Conservation (phyloP, 768 basidiomycete genomes). For the Xerocomus brunneocitrinus region DNA sequence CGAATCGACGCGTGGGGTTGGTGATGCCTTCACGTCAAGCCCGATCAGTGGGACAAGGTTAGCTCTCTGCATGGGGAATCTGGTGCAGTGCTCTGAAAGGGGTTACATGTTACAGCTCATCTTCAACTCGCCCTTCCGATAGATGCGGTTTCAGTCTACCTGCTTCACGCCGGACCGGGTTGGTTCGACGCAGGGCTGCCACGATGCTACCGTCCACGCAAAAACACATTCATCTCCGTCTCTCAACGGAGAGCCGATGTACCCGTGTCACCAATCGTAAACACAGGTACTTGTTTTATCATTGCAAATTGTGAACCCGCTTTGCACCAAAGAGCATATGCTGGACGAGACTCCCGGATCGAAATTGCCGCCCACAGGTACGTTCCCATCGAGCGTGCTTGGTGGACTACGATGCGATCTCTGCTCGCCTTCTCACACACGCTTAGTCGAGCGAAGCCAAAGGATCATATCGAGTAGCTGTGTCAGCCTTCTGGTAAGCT, state of each 20-base stretch:
- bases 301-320: conserved; percentile 21
- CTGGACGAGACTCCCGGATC: conserved; percentile 21
- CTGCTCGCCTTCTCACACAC: background rate
- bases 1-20: conserved; percentile 9
- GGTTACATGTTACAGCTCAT: conserved; percentile 2
- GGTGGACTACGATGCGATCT: background rate
- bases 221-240: conserved; percentile 27
- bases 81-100: conserved; percentile 14
- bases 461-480: conserved; percentile 12
- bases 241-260: conserved; percentile 14
- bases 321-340: background rate
- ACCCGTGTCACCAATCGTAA: conserved; percentile 2
- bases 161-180: conserved; percentile 6
- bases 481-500: conserved; percentile 16
- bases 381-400: conserved; percentile 13
- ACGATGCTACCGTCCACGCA: conserved; percentile 6
- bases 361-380: conserved; percentile 5
- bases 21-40: background rate
- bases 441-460: background rate
- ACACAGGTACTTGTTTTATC: conserved; percentile 1
- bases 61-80: conserved; percentile 26
- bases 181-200: conserved; percentile 18
- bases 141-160: conserved; percentile 6
- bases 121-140: conserved; percentile 14
- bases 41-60: conserved; percentile 32